These are phyloP conservation scores for Ceratopteris richardii DNA, from an alignment of 75 land plant genomes.

Conservation along the genomic window DNA sequence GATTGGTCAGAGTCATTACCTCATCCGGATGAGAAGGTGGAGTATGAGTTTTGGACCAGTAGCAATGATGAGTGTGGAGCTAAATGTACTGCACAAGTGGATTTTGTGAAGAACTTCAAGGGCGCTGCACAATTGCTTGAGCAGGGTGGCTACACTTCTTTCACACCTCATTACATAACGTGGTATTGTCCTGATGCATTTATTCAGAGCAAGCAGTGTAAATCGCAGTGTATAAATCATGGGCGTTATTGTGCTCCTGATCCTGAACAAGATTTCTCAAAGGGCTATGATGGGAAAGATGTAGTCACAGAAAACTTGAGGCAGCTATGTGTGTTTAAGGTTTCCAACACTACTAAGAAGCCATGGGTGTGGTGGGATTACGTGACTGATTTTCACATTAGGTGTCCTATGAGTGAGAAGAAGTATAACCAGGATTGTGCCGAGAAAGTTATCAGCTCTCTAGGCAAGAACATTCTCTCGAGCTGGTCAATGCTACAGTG, in stretches of 20 bases:
- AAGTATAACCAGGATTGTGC: conserved; percentile 54
- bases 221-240: conserved; percentile 59
- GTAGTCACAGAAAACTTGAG: conserved; percentile 55
- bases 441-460: conserved; percentile 41
- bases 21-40: conserved; percentile 57
- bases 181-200: conserved; percentile 64
- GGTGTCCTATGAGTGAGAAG: conserved; percentile 68
- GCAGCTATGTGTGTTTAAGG: conserved; percentile 58
- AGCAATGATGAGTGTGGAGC: conserved; percentile 71
- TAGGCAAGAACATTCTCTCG: conserved; percentile 20
- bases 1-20: conserved; percentile 66
- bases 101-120: conserved; percentile 53
- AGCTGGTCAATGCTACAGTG: not conserved
- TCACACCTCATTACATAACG: conserved; percentile 65
- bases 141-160: conserved; percentile 44
- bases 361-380: conserved; percentile 78
- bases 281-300: conserved; percentile 66
- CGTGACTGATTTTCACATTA: conserved; percentile 59
- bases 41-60: conserved; percentile 72
- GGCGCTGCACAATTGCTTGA: conserved; percentile 65
- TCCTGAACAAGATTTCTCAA: conserved; percentile 48
- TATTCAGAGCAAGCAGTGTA: conserved; percentile 44
- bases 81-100: conserved; percentile 50
- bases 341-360: conserved; percentile 29
- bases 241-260: conserved; percentile 69